Conservation (phyloP, 164 flowering plant genomes). For the Euptelea pleiosperma region DNA sequence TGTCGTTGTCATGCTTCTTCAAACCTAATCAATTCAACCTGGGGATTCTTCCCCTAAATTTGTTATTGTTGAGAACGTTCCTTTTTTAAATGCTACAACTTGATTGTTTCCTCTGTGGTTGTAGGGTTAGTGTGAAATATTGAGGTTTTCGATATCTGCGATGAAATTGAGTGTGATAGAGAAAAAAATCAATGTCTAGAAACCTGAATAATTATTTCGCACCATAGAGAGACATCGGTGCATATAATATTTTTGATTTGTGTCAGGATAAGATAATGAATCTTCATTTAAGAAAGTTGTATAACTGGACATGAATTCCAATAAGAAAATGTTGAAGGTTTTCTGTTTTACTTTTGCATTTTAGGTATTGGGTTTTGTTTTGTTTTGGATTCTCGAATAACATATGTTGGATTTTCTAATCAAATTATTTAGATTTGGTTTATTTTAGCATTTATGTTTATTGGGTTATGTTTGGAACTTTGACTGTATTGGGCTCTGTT, state of each 20-base stretch:
- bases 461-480: background rate
- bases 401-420: too few species aligned
- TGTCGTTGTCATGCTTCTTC: slow-evolving; percentile 30
- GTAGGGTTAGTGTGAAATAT: slow-evolving; percentile 13
- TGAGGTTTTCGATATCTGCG: slow-evolving; percentile 5
- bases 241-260: background rate
- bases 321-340: slow-evolving; percentile 14
- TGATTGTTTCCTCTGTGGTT: slow-evolving; percentile 5
- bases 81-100: slow-evolving; percentile 3
- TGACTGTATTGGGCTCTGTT: background rate
- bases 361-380: too few species aligned
- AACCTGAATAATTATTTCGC: slow-evolving; percentile 14
- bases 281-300: slow-evolving; percentile 8
- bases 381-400: too few species aligned
- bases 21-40: slow-evolving; percentile 17
- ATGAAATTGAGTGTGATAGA: slow-evolving; percentile 12
- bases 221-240: slow-evolving; percentile 3
- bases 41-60: slow-evolving; percentile 16
- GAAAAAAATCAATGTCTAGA: slow-evolving; percentile 8
- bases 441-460: too few species aligned
- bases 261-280: slow-evolving; percentile 22
- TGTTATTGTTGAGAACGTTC: background rate
- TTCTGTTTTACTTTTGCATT: too few species aligned
- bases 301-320: slow-evolving; percentile 8
- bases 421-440: too few species aligned